phyloP scores from a whole-genome alignment of 1,284 basidiomycete species.

The Cystobasidiaceae sp. region DNA sequence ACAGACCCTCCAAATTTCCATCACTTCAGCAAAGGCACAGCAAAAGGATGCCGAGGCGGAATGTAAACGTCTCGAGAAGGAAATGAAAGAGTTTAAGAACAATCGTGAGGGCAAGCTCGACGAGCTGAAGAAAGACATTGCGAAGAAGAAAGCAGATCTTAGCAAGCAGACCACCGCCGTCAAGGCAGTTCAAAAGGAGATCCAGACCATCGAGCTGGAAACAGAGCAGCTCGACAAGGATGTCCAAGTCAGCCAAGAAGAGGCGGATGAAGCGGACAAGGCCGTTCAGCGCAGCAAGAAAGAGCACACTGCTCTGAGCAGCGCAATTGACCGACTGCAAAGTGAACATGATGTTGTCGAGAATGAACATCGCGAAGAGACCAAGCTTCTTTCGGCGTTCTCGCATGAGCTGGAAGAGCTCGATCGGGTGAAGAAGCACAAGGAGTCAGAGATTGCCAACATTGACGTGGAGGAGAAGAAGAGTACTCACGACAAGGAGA shows the following conservation, averaged over 20 bases:
- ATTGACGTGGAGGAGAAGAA: slow-evolving; percentile 65
- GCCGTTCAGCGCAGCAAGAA: slow-evolving; percentile 59
- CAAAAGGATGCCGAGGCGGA: slow-evolving; percentile 72
- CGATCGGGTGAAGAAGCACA: slow-evolving; percentile 71
- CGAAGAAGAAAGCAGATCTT: slow-evolving; percentile 70
- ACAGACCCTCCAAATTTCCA: slow-evolving; percentile 59
- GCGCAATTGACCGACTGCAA: slow-evolving; percentile 47
- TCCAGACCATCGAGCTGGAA: slow-evolving; percentile 80
- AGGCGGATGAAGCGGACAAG: slow-evolving; percentile 59
- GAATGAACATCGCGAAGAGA: slow-evolving; percentile 69
- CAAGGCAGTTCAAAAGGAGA: slow-evolving; percentile 81
- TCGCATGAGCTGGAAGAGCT: slow-evolving; percentile 81
- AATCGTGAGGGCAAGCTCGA: slow-evolving; percentile 97
- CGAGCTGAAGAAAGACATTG: slow-evolving; percentile 81
- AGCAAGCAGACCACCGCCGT: slow-evolving; percentile 74
- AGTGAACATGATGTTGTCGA: slow-evolving; percentile 61
- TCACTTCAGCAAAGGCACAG: slow-evolving; percentile 65
- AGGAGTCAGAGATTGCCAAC: slow-evolving; percentile 69
- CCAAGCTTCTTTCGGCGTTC: slow-evolving; percentile 76
- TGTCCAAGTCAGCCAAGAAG: slow-evolving; percentile 57
- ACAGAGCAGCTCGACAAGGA: slow-evolving; percentile 79
- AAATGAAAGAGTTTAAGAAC: slow-evolving; percentile 97
- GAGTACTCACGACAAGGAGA: slow-evolving; percentile 54
- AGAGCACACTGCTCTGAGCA: slow-evolving; percentile 55
- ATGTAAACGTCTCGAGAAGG: slow-evolving; percentile 79